Percentiles rank a stretch among this genome's conserved stretches.
Evolutionary conservation across 768 basidiomycete genomes (phyloP).

Genomic region (Fistulinella prunicolor): DNA sequence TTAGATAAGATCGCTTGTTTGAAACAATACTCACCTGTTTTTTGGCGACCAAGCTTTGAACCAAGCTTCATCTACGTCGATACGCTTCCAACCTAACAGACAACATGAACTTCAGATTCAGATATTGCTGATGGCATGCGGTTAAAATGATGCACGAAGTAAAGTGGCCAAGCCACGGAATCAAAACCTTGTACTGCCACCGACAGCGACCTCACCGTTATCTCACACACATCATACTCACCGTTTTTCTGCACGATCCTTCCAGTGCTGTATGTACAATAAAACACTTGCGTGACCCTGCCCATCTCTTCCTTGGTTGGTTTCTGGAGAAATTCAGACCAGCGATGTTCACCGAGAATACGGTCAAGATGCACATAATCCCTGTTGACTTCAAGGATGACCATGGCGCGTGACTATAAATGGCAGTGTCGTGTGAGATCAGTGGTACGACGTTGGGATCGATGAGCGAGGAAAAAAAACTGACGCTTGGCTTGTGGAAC

Average conservation of each 20-base stretch:
- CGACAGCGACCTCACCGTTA: too few relatives aligned
- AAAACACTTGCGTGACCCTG: constrained; percentile 36
- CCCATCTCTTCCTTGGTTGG: constrained; percentile 31
- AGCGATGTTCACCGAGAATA: constrained; percentile 43
- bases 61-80: constrained; percentile 43
- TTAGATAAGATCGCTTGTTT: constrained; percentile 1
- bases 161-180: not conserved
- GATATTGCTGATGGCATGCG: too few relatives aligned
- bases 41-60: constrained; percentile 31
- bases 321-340: constrained; percentile 37
- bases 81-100: constrained; percentile 45
- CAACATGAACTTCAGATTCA: not conserved
- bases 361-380: constrained; percentile 29
- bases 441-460: not conserved
- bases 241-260: constrained; percentile 46
- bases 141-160: too few relatives aligned
- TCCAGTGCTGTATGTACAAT: constrained; percentile 36
- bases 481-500: constrained; percentile 44
- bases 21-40: constrained; percentile 20
- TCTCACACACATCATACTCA: too few relatives aligned
- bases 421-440: not conserved
- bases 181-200: not conserved
- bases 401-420: constrained; percentile 46
- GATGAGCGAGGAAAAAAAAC: constrained; percentile 21
- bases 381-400: constrained; percentile 43